A percentile compares a stretch with the other conserved stretches of the same genome.
Conservation (phyloP, 148 eudicot genomes). For the Fagopyrum homotropicum region DNA sequence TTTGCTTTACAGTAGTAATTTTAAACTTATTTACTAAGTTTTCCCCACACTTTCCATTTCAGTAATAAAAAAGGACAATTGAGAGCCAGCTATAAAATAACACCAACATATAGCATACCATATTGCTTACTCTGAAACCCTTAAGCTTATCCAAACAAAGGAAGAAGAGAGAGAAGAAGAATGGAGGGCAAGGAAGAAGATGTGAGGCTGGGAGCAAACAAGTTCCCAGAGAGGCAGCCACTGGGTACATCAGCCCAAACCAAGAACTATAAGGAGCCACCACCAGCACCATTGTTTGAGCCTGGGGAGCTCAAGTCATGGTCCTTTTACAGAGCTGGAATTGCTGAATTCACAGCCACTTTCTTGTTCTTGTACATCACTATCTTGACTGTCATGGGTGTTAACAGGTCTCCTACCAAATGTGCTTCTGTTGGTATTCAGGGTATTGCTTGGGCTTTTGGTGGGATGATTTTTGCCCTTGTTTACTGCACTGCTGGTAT, state of each 20-base stretch:
- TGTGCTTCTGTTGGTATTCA: constrained; percentile 36
- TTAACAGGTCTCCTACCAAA: neutral
- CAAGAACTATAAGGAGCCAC: neutral
- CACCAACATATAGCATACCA: neutral
- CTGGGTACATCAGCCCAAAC: neutral
- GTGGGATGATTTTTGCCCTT: constrained; percentile 48
- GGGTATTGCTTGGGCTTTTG: constrained; percentile 50
- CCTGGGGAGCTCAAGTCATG: neutral
- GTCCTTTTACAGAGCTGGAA: constrained; percentile 3
- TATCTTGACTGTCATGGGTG: constrained; percentile 5
- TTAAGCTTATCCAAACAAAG: neutral
- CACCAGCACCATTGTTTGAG: neutral
- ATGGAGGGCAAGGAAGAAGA: neutral
- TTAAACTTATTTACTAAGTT: no score
- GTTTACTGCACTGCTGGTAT: constrained; percentile 43
- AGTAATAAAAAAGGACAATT: no score
- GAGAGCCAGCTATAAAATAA: neutral
- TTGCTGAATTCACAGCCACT: neutral
- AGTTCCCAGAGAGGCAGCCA: neutral
- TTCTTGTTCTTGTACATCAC: neutral
- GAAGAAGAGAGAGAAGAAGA: neutral
- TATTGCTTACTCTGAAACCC: neutral
- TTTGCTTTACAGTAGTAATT: no score
- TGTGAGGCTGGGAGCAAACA: neutral
- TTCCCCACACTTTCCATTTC: no score